A percentile compares a stretch with the other conserved stretches of the same genome.
phyloP scores from a whole-genome alignment of 257 asterid genomes.

The Phtheirospermum japonicum region DNA sequence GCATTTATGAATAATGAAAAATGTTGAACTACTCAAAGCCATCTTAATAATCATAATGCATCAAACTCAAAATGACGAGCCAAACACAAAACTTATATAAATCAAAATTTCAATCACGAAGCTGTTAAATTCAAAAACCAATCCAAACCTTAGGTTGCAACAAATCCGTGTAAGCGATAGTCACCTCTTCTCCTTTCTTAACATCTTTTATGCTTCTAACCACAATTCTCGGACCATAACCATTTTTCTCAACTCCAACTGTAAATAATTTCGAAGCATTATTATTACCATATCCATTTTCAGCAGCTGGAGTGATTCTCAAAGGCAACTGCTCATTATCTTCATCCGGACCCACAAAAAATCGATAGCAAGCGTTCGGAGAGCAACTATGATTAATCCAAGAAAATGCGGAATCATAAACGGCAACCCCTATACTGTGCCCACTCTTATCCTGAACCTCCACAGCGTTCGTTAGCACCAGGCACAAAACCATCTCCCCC shows the following conservation, averaged over 20 bases:
- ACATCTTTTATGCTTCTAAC: constrained; percentile 63
- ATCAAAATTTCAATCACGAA: constrained; percentile 10
- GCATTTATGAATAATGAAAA: too few relatives aligned
- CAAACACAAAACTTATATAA: neutral
- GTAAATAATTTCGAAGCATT: constrained; percentile 20
- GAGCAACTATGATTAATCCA: constrained; percentile 91
- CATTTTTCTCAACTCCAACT: constrained; percentile 41
- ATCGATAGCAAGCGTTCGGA: constrained; percentile 72
- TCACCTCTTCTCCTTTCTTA: constrained; percentile 60
- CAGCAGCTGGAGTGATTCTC: constrained; percentile 40
- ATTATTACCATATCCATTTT: constrained; percentile 13
- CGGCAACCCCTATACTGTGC: constrained; percentile 53
- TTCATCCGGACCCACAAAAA: constrained; percentile 19
- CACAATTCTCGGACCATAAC: constrained; percentile 59
- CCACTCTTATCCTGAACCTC: constrained; percentile 64
- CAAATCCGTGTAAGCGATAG: constrained; percentile 75
- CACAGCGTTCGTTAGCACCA: constrained; percentile 70
- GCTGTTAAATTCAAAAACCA: neutral
- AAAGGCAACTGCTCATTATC: constrained; percentile 11
- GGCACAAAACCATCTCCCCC: constrained; percentile 60
- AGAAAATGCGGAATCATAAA: constrained; percentile 60
- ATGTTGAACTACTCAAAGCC: neutral
- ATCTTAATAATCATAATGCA: neutral
- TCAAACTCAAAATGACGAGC: neutral
- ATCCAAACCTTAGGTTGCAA: constrained; percentile 71